Base-by-base conservation (phyloP, 768 basidiomycete species). In the Naganishia onofrii region DNA sequence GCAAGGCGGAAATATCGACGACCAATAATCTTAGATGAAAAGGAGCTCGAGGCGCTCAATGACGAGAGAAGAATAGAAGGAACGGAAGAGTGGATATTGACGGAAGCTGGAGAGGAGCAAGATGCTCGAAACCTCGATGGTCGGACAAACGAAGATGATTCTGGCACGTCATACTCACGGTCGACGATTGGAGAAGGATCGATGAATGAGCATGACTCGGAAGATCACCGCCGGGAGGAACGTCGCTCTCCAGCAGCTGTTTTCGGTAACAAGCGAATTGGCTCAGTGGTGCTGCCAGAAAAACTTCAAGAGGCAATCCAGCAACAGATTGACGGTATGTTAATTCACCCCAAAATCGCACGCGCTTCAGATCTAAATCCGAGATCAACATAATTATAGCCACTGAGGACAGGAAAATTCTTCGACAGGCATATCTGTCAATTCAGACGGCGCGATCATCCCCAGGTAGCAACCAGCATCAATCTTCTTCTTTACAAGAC, bases 191-290 rank as follows among this genome's bases (percentile, higher is more conserved):
- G 65, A 12, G 48, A 51, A 31, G 34, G 7, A 21, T 21, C 29
- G 8, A 44, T 21, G 26, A 75, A 80, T 28, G 46, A 66, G 15
- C 55, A 68, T 6, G 80, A 79, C 29, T 76, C 82, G 10, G 75
- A 72, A 73, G 83, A 73, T 77, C 34, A 67, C 7, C 54, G 26
- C 4, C 26, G 72, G 19, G 85, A 79, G 19, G 81, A 82, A 53
- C 83, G 86, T 64, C 90, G 90, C 77, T 92, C 91, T 29, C 89
- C 91, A 52, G 92, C 91, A 26, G 92, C 92, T 23, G 82, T 83
- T 28, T 90, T 90, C 78, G 94, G 93, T 21, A 89, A 89, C 74
- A 84, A 87, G 69, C 82, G 85, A 52, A 84, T 91, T 57, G 90
- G 91, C 10, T 82, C 88, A 53, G 87, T 93, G 9, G 82, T 88